Conservation (phyloP, 768 basidiomycete genomes). For the Candolleomyces aberdarensis region DNA sequence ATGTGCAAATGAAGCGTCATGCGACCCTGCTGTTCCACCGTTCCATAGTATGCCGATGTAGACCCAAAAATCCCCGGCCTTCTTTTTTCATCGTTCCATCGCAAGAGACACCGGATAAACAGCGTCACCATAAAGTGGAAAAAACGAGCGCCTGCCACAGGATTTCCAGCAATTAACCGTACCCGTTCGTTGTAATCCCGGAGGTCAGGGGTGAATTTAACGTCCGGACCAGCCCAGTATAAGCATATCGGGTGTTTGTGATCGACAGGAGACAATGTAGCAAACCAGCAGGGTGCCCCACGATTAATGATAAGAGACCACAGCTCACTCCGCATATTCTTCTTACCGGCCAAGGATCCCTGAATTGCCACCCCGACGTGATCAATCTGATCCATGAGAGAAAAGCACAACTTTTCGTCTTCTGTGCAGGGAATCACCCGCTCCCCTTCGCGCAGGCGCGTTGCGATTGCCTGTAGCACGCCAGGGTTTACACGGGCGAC, state of each 20-base stretch:
- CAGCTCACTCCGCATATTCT: slow-evolving; percentile 27
- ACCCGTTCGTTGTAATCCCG: background rate
- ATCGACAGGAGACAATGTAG: slow-evolving; percentile 31
- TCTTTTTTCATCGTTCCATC: slow-evolving; percentile 14
- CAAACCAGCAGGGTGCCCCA: slow-evolving; percentile 31
- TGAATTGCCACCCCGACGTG: slow-evolving; percentile 27
- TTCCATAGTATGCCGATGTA: slow-evolving; percentile 7
- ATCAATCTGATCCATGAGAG: slow-evolving; percentile 31
- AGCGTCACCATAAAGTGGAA: background rate
- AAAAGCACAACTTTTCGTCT: background rate
- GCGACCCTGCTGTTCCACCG: slow-evolving; percentile 6
- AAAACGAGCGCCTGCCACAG: background rate
- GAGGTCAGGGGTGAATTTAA: slow-evolving; percentile 16
- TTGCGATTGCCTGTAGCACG: too few relatives aligned
- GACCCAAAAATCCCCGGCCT: slow-evolving; percentile 5
- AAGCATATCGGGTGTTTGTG: slow-evolving; percentile 27
- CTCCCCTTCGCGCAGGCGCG: too few relatives aligned
- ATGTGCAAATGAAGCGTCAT: slow-evolving; percentile 5
- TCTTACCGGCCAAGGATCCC: slow-evolving; percentile 25
- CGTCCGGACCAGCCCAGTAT: slow-evolving; percentile 26
- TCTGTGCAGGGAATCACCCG: background rate
- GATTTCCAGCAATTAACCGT: background rate
- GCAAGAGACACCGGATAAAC: slow-evolving; percentile 18
- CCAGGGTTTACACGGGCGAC: too few relatives aligned
- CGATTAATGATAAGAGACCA: slow-evolving; percentile 23